Evolutionary conservation across 116 monocot genomes (phyloP).

Genomic region (Zostera marina): DNA sequence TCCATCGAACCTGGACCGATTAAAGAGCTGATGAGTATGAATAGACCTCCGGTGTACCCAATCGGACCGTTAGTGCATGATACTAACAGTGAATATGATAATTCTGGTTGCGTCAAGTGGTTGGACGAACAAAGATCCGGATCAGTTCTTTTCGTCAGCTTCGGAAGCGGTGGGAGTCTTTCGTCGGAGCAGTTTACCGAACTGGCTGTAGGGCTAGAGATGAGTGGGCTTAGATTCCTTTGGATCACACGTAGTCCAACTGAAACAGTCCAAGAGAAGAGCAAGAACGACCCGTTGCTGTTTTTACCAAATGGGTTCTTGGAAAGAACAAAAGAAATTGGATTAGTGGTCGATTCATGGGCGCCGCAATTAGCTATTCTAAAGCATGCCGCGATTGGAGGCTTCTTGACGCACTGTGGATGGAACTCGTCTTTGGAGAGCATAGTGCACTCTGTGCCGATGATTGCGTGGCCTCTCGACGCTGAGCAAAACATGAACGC

Average conservation of each 20-base stretch:
- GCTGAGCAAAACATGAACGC: slow-evolving; percentile 12
- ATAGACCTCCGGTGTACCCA: slow-evolving; percentile 6
- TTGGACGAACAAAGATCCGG: slow-evolving; percentile 27
- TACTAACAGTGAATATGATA: neutral
- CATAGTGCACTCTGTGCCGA: slow-evolving; percentile 14
- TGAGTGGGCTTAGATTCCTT: slow-evolving; percentile 20
- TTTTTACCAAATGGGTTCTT: slow-evolving; percentile 23
- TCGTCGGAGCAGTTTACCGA: slow-evolving; percentile 15
- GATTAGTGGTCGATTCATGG: slow-evolving; percentile 19
- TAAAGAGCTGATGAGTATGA: neutral
- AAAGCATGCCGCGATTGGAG: neutral
- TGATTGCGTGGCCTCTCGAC: slow-evolving; percentile 20
- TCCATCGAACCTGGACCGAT: slow-evolving; percentile 15
- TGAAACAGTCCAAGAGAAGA: slow-evolving; percentile 2
- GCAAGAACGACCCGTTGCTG: slow-evolving; percentile 3
- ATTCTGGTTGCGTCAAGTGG: slow-evolving; percentile 25
- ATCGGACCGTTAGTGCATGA: slow-evolving; percentile 20
- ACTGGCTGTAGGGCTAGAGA: slow-evolving; percentile 18
- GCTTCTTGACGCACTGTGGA: slow-evolving; percentile 18
- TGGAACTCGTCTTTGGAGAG: slow-evolving; percentile 40
- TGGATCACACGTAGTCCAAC: slow-evolving; percentile 21
- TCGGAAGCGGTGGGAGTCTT: slow-evolving; percentile 27
- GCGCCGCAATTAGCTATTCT: slow-evolving; percentile 23
- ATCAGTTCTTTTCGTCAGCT: slow-evolving; percentile 23
- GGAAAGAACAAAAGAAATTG: slow-evolving; percentile 11